Percentiles rank a stretch among this genome's conserved stretches.
Conservation (phyloP, 139 green algal genomes). For the Monoraphidium neglectum region DNA sequence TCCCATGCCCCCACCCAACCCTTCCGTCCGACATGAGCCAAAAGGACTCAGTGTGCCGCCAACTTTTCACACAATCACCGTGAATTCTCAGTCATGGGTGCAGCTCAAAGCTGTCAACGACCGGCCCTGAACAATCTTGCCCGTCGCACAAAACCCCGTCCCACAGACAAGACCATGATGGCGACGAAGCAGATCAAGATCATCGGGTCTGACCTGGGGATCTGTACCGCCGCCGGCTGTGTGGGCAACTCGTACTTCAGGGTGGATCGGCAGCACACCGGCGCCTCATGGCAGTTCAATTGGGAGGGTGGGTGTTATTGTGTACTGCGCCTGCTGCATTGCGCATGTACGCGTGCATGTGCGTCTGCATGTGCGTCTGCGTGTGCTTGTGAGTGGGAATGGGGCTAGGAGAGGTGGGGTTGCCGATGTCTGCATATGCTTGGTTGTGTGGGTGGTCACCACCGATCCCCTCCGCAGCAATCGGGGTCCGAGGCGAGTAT, state of each 20-base stretch:
- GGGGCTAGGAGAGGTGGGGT: no score
- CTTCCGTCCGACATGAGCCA: not conserved
- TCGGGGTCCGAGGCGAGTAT: no score
- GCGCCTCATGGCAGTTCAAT: constrained; percentile 14
- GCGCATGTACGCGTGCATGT: no score
- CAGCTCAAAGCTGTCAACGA: not conserved
- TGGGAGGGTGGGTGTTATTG: constrained; percentile 7
- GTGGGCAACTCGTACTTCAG: not conserved
- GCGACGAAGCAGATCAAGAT: constrained; percentile 16
- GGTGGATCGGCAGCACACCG: constrained; percentile 12
- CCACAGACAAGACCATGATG: constrained; percentile 32
- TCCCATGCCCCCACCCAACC: not conserved
- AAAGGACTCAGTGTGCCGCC: not conserved
- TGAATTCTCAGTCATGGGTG: not conserved
- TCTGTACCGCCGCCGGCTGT: not conserved
- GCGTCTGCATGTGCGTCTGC: no score
- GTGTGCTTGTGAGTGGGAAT: no score
- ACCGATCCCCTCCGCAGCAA: no score
- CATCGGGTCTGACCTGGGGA: constrained; percentile 20
- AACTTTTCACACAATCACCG: not conserved
- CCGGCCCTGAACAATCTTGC: not conserved
- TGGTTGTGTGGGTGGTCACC: no score
- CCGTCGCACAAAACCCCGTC: not conserved
- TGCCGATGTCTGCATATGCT: no score
- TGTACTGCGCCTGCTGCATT: no score